Evolutionary conservation across 345 rosid genomes (phyloP).

Genomic region (Gossypium stocksii): DNA sequence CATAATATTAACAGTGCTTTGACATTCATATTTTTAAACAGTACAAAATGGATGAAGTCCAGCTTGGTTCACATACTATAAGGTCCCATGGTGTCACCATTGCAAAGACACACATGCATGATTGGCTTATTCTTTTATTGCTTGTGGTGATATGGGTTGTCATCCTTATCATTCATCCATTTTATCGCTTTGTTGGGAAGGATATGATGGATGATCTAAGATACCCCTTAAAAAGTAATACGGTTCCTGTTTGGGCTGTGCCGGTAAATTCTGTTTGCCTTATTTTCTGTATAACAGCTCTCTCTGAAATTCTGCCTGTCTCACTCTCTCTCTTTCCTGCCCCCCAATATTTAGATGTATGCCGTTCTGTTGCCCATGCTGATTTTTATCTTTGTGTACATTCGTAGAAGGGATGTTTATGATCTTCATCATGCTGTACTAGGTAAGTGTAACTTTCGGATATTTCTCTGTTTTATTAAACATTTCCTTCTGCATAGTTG

Average conservation of each 20-base stretch:
- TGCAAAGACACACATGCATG: slow-evolving; percentile 59
- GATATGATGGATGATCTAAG: slow-evolving; percentile 90
- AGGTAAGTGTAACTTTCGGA: slow-evolving; percentile 35
- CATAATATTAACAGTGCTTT: neutral
- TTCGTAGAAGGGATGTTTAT: slow-evolving; percentile 67
- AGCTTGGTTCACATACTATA: slow-evolving; percentile 46
- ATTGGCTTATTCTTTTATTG: slow-evolving; percentile 68
- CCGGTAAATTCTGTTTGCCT: slow-evolving; percentile 43
- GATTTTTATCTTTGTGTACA: slow-evolving; percentile 52
- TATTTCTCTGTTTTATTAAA: slow-evolving; percentile 3
- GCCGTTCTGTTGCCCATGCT: slow-evolving; percentile 58
- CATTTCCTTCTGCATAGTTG: slow-evolving; percentile 1
- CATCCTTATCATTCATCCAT: slow-evolving; percentile 58
- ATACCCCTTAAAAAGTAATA: slow-evolving; percentile 67
- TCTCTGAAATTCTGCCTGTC: neutral
- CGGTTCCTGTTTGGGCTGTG: slow-evolving; percentile 77
- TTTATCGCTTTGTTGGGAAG: slow-evolving; percentile 80
- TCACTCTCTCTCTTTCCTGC: neutral
- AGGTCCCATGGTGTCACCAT: slow-evolving; percentile 60
- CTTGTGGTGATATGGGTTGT: slow-evolving; percentile 42
- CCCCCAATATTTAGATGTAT: slow-evolving; percentile 38
- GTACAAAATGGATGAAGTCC: slow-evolving; percentile 49
- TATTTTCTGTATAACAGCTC: neutral
- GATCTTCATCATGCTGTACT: slow-evolving; percentile 88
- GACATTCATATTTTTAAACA: slow-evolving; percentile 20